These are phyloP conservation scores for Auriscalpium orientale DNA, from an alignment of 768 basidiomycete genomes.

Conservation along the genomic window DNA sequence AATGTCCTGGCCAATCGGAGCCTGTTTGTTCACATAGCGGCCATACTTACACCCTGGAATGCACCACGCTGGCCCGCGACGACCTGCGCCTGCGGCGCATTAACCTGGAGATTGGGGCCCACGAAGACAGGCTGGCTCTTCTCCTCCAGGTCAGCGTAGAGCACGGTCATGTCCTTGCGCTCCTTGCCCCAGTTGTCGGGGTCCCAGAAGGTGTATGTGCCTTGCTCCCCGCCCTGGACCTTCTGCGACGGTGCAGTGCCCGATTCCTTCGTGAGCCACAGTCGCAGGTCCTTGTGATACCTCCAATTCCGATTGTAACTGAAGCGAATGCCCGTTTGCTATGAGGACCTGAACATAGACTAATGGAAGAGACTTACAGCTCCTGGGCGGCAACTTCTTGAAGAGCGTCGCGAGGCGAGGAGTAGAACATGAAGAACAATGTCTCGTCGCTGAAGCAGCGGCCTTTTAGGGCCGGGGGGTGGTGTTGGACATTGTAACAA, in stretches of 20 bases:
- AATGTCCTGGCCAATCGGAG: neutral
- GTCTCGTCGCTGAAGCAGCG: conserved; percentile 84
- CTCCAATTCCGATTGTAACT: conserved; percentile 94
- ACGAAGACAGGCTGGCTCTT: conserved; percentile 15
- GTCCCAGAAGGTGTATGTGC: conserved; percentile 44
- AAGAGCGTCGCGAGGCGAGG: conserved; percentile 78
- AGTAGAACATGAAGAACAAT: conserved; percentile 94
- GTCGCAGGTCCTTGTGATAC: conserved; percentile 82
- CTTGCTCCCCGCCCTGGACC: conserved; percentile 72
- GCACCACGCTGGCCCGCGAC: conserved; percentile 7
- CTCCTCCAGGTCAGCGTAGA: conserved; percentile 23
- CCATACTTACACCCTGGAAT: conserved; percentile 16
- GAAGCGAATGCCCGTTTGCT: conserved; percentile 2
- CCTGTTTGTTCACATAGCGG: conserved; percentile 9
- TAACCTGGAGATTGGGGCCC: conserved; percentile 3
- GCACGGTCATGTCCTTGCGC: conserved; percentile 21
- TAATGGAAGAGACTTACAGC: conserved; percentile 51
- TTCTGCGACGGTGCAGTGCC: conserved; percentile 68
- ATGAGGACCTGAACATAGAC: neutral
- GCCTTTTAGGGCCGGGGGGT: conserved; percentile 75
- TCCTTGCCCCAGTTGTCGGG: conserved; percentile 24
- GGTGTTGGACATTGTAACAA: conserved; percentile 85
- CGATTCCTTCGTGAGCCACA: conserved; percentile 82
- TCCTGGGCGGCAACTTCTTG: conserved; percentile 92
- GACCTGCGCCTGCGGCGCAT: conserved; percentile 12